Evolutionary conservation across 306 rosid species (phyloP).

Genomic region (Dryas drummondii): DNA sequence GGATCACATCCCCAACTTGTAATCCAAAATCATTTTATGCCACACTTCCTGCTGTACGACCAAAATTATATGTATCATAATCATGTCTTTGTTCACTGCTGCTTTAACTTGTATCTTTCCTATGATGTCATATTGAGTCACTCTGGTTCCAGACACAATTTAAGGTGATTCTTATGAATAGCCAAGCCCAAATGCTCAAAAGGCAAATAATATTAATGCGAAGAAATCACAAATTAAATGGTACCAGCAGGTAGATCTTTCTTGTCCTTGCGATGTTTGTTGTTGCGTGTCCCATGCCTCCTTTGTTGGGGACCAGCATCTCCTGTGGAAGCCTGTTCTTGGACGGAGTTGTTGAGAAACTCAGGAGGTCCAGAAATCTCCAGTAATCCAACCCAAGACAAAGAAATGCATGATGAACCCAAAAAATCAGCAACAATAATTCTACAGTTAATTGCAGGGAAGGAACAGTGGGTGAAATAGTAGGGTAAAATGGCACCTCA

Average conservation of each 20-base stretch:
- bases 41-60: neutral
- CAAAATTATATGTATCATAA: too few species aligned
- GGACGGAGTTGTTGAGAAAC: conserved; percentile 76
- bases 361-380: conserved; percentile 87
- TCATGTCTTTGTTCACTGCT: too few species aligned
- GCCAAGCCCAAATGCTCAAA: neutral
- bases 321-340: conserved; percentile 40
- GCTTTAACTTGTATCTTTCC: too few species aligned
- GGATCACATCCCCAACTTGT: neutral
- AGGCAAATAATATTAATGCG: too few species aligned
- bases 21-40: neutral
- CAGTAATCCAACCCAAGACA: conserved; percentile 16
- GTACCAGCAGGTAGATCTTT: conserved; percentile 64
- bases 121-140: neutral
- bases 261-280: conserved; percentile 56
- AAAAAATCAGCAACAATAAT: neutral
- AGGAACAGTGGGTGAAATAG: neutral
- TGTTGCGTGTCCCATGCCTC: conserved; percentile 47
- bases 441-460: neutral
- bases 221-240: neutral
- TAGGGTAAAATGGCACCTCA: conserved; percentile 47
- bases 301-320: conserved; percentile 55
- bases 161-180: neutral
- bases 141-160: neutral
- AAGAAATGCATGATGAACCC: neutral